Evolutionary conservation across 2,329 filamentous ascomycete species (phyloP), one percentile per base, ranked within the genome.

Genomic region (Fusarium temperatum): DNA sequence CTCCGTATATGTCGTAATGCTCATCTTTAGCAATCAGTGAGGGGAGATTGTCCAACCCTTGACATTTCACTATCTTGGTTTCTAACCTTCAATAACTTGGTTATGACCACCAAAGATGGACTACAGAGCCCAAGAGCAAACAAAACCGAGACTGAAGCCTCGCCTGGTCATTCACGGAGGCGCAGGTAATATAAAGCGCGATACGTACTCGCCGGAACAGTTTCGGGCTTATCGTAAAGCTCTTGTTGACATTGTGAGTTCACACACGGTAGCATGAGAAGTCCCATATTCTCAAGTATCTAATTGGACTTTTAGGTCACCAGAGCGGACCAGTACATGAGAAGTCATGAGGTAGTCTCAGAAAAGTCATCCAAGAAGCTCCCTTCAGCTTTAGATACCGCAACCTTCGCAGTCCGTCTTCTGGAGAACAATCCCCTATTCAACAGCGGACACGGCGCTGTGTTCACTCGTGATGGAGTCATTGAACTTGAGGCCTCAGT

Each of bases 401-500:
- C 94, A 4, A 92, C 92, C 4, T 89, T 92, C 80, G 94, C 94
- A 50, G 94, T 97, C 17, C 85, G 86, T 3, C 87, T 92, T 32
- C 89, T 98, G 22, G 95, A 98, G 83, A 87, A 97, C 78, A 90
- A 95, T 78, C 88, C 92, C 5, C 88, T 97, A 9, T 97, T 96
- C 87, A 98, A 98, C 84, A 91, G 91, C 65, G 94, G 91, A 13
- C 91, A 91, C 77, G 95, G 95, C 60, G 93, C 94, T 57, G 94
- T 97, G 26, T 98, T 97, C 82, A 97, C 94, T 1, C 90, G 91
- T 57, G 91, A 92, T 74, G 95, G 95, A 24, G 88, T 91, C 71
- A 95, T 95, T 80, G 93, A 98, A 84, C 90, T 97, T 70, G 95
- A 98, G 83, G 93, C 94, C 4, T 93, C 91, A 14, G 89, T 97